Percentiles rank a stretch among this genome's conserved stretches.
Evolutionary conservation across 1,284 basidiomycete genomes (phyloP).

Genomic region (Tilletia horrida): DNA sequence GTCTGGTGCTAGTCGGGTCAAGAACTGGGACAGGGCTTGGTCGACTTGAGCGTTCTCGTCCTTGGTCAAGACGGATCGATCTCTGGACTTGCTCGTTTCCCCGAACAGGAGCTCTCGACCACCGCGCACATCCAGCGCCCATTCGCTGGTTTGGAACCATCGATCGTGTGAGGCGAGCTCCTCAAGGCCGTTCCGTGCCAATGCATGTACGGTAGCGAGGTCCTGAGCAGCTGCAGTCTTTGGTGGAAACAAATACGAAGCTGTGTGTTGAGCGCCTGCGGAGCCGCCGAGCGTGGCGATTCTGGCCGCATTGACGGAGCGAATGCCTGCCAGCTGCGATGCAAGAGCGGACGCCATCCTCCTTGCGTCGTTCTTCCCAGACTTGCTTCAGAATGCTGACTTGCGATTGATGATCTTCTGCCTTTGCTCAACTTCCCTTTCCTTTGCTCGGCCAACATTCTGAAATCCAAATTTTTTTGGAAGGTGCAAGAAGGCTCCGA

Average conservation of each 20-base stretch:
- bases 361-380: neutral
- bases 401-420: neutral
- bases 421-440: neutral
- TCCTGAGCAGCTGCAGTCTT: constrained; percentile 50
- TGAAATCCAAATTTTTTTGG: neutral
- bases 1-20: constrained; percentile 73
- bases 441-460: neutral
- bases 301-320: constrained; percentile 74
- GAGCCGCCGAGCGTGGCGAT: constrained; percentile 63
- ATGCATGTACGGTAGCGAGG: constrained; percentile 77
- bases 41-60: constrained; percentile 68
- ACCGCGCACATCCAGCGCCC: constrained; percentile 57
- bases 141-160: constrained; percentile 24
- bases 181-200: constrained; percentile 74
- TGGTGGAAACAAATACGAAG: constrained; percentile 72
- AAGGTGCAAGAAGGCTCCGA: no score
- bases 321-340: constrained; percentile 73
- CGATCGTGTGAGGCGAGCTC: constrained; percentile 58
- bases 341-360: constrained; percentile 75
- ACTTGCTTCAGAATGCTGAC: neutral
- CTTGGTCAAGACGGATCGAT: constrained; percentile 73
- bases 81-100: constrained; percentile 69
- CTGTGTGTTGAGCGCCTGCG: constrained; percentile 62
- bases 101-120: constrained; percentile 70
- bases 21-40: constrained; percentile 64